A percentile compares a stretch with the other conserved stretches of the same genome.
These are phyloP conservation scores for Lentinula sp. DNA, from an alignment of 768 basidiomycete genomes.

Conservation along the genomic window DNA sequence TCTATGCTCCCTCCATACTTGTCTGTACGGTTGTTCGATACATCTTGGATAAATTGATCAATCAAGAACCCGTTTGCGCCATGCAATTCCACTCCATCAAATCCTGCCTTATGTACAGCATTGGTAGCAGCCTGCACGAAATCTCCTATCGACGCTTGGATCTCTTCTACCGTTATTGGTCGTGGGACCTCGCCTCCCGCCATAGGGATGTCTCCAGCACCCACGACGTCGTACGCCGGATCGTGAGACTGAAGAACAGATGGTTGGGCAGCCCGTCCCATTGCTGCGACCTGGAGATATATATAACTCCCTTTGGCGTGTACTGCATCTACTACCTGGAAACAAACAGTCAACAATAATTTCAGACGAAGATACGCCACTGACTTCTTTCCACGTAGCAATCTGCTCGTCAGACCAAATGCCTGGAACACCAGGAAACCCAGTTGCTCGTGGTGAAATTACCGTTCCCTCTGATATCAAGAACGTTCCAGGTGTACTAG, in stretches of 20 bases:
- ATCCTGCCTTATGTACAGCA: constrained; percentile 39
- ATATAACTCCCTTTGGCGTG: constrained; percentile 44
- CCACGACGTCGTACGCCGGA: constrained; percentile 15
- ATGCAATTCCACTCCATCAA: constrained; percentile 49
- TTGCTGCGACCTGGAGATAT: constrained; percentile 39
- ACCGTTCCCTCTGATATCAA: constrained; percentile 34
- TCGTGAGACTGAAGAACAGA: constrained; percentile 12
- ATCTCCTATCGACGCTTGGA: constrained; percentile 26
- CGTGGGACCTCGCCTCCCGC: constrained; percentile 12
- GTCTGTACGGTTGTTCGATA: constrained; percentile 40
- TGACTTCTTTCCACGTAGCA: constrained; percentile 6
- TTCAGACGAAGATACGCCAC: neutral
- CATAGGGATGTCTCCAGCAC: constrained; percentile 13
- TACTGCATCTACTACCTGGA: constrained; percentile 41
- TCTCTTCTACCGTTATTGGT: constrained; percentile 30
- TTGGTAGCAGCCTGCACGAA: constrained; percentile 36
- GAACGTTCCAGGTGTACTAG: constrained; percentile 23
- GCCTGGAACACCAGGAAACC: constrained; percentile 26
- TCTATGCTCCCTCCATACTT: constrained; percentile 46
- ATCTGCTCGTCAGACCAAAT: constrained; percentile 31
- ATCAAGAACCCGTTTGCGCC: constrained; percentile 23
- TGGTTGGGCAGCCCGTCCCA: constrained; percentile 27
- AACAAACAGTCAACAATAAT: neutral
- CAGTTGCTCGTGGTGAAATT: constrained; percentile 22
- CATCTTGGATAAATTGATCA: constrained; percentile 40